Evolutionary conservation across 2,329 filamentous ascomycete species (phyloP).

Genomic region (Ophiostoma tasmaniense): DNA sequence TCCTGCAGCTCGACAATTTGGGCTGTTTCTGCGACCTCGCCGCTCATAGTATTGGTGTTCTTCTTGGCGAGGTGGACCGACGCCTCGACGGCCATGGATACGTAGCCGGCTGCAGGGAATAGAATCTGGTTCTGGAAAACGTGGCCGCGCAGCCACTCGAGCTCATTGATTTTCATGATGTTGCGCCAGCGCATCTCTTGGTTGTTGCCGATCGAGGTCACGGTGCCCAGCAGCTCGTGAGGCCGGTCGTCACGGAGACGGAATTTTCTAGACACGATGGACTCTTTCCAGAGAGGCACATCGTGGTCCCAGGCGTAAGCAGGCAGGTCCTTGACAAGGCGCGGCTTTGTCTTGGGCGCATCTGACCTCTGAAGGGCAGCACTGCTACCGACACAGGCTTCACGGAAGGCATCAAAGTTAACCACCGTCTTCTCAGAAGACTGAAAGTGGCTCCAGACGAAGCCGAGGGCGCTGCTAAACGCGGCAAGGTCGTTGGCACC

Average conservation of each 20-base stretch:
- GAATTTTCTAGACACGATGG: conserved; percentile 24
- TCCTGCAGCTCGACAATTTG: conserved; percentile 17
- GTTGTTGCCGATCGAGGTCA: conserved; percentile 28
- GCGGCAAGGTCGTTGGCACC: conserved; percentile 17
- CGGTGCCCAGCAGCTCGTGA: conserved; percentile 29
- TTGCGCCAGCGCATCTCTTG: conserved; percentile 34
- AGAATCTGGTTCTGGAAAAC: conserved; percentile 39
- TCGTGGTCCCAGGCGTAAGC: conserved; percentile 21
- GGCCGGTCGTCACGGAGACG: conserved; percentile 25
- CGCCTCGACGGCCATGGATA: conserved; percentile 34
- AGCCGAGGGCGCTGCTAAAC: conserved; percentile 14
- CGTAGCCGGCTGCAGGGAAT: conserved; percentile 37
- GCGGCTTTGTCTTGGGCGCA: not conserved
- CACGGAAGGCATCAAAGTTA: conserved; percentile 19
- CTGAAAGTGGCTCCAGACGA: conserved; percentile 17
- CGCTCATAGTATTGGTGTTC: not conserved
- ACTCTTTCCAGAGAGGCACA: conserved; percentile 21
- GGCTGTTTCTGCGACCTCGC: not conserved
- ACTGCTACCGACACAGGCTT: conserved; percentile 11
- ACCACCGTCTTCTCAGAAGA: conserved; percentile 9
- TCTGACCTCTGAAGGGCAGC: not conserved
- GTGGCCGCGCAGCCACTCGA: conserved; percentile 43
- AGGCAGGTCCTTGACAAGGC: conserved; percentile 18
- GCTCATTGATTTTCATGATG: conserved; percentile 28
- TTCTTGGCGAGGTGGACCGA: conserved; percentile 22